These are phyloP conservation scores for Aspergillus sergii DNA, from an alignment of 2,329 filamentous ascomycete species.

Conservation along the genomic window DNA sequence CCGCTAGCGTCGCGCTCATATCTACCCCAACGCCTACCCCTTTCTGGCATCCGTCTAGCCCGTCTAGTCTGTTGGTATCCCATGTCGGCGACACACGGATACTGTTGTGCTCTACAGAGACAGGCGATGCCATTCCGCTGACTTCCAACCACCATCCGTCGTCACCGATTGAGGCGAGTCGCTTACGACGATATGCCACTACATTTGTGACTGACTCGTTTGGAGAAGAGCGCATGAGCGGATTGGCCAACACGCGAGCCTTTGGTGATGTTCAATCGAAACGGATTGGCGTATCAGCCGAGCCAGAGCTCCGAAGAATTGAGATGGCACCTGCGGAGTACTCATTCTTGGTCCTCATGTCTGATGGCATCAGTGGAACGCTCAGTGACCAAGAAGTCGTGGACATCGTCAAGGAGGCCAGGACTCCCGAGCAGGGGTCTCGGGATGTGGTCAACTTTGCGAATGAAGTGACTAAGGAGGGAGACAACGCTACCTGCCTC, in stretches of 20 bases:
- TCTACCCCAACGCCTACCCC: slow-evolving; percentile 89
- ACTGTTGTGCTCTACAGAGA: slow-evolving; percentile 82
- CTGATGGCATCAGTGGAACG: slow-evolving; percentile 84
- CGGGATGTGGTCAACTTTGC: slow-evolving; percentile 81
- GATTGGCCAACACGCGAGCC: slow-evolving; percentile 88
- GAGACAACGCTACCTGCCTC: slow-evolving; percentile 66
- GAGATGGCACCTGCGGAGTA: slow-evolving; percentile 84
- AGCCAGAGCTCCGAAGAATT: slow-evolving; percentile 81
- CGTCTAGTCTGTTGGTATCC: slow-evolving; percentile 79
- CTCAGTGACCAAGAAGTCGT: slow-evolving; percentile 93
- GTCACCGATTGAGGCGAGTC: slow-evolving; percentile 78
- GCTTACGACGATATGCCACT: slow-evolving; percentile 81
- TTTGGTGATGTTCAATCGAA: slow-evolving; percentile 94
- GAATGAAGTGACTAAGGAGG: slow-evolving; percentile 73
- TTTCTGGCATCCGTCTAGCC: slow-evolving; percentile 90
- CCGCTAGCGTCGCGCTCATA: slow-evolving; percentile 84
- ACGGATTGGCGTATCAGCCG: slow-evolving; percentile 88
- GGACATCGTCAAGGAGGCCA: slow-evolving; percentile 91
- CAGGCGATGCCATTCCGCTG: slow-evolving; percentile 75
- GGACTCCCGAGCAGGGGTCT: slow-evolving; percentile 84
- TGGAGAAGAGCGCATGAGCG: slow-evolving; percentile 92
- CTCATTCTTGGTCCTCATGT: slow-evolving; percentile 84
- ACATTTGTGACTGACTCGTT: slow-evolving; percentile 94
- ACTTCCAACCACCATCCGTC: slow-evolving; percentile 93
- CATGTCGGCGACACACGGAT: slow-evolving; percentile 95